These are phyloP conservation scores for Coemansia sp. DNA, from an alignment of 192 early-diverging fungal species.

Conservation along the genomic window DNA sequence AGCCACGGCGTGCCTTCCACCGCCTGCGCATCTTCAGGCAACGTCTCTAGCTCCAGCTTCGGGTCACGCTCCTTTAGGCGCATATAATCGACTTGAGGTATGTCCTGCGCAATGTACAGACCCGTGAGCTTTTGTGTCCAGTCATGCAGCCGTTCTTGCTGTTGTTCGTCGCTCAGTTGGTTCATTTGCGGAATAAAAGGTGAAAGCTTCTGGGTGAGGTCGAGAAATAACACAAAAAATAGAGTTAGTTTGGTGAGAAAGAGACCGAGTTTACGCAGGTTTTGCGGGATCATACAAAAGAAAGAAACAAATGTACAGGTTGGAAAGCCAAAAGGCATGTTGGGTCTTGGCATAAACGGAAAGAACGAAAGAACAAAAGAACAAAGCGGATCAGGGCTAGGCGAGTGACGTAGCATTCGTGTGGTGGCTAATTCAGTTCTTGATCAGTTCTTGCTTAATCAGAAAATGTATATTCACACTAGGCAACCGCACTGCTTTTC, in stretches of 20 bases:
- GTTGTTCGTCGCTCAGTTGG: neutral
- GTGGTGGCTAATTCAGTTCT: neutral
- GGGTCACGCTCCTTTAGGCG: neutral
- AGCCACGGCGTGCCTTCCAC: neutral
- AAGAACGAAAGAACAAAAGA: neutral
- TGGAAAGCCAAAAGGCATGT: neutral
- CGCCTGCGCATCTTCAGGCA: neutral
- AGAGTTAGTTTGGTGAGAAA: slow-evolving; percentile 11
- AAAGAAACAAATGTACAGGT: neutral
- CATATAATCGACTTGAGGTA: neutral
- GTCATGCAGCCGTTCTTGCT: neutral
- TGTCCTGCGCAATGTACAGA: neutral
- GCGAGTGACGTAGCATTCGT: neutral
- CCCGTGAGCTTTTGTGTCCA: neutral
- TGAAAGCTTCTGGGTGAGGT: slow-evolving; percentile 6
- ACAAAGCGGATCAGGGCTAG: neutral
- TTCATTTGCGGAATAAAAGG: neutral
- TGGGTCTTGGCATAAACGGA: neutral
- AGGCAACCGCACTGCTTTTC: neutral
- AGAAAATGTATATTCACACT: too few species aligned
- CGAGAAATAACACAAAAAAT: slow-evolving; percentile 29
- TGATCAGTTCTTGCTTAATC: neutral
- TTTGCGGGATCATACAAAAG: slow-evolving; percentile 13
- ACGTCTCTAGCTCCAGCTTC: neutral
- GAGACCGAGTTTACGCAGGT: neutral